Base-by-base conservation (phyloP, 176 grass and related monocot genomes). In the Luzula sylvatica region DNA sequence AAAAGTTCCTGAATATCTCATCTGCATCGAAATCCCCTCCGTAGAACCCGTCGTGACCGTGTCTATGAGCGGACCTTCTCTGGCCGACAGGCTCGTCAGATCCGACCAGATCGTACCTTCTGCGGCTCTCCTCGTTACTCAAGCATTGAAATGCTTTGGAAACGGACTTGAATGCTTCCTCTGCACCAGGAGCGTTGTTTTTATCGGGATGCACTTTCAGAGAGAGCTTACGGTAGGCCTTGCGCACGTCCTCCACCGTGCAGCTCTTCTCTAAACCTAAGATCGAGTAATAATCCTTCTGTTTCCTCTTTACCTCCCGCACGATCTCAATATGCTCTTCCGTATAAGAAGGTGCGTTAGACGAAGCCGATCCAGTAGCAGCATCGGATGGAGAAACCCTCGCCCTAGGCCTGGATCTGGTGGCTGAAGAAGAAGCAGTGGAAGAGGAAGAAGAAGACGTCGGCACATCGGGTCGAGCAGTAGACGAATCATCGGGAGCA, bases 191-290 rank as follows among this genome's bases (percentile, higher is more conserved):
- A 0, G 81, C 92, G 25, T 98, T 82, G 69, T 98, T 98, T 56
- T 98, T 98, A 52, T 98, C 92, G 0, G 92, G 92, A 56, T 98
- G 92, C 51, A 98, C 92, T 75, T 98, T 98, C 35, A 98, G 71
- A 1, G 92, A 98, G 21, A 98, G 72, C 72, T 98, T 98, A 30
- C 92, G 81, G 42, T 98, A 98, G 32, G 86, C 86, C 71, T 87
- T 98, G 50, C 86, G 82, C 58, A 98, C 86, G 9, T 98, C 92
- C 65, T 98, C 92, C 0, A 98, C 85, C 0, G 71, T 80, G 75
- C 92, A 90, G 14, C 72, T 79, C 58, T 83, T 90, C 4, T 90
- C 78, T 3, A 98, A 32, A 11, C 78, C 81, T 0, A 98, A 69
- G 58, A 98, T 87, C 75, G 78, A 69, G 69, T 98, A 98, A 59